A percentile compares a stretch with the other conserved stretches of the same genome.
Evolutionary conservation across 192 early-diverging fungal species (phyloP).

Genomic region (Coemansia sp.): DNA sequence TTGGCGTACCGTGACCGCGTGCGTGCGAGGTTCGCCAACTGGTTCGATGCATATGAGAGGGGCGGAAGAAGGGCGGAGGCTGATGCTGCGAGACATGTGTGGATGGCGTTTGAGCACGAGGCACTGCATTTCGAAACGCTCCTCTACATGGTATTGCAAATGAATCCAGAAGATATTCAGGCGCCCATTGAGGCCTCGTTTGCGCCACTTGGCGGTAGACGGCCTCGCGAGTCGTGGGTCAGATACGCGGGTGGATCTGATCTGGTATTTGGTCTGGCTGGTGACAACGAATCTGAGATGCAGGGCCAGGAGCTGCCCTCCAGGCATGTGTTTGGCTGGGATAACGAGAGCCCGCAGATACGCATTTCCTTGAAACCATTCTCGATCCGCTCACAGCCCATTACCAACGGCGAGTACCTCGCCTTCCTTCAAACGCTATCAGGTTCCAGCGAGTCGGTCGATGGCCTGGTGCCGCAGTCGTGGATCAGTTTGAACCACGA

Average conservation of each 20-base stretch:
- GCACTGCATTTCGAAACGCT: slow-evolving; percentile 93
- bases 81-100: slow-evolving; percentile 62
- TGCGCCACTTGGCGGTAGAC: slow-evolving; percentile 1
- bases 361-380: slow-evolving; percentile 51
- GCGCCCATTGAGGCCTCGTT: slow-evolving; percentile 19
- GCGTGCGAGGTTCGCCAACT: slow-evolving; percentile 55
- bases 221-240: slow-evolving; percentile 29
- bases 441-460: slow-evolving; percentile 3
- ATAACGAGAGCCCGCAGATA: slow-evolving; percentile 78
- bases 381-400: slow-evolving; percentile 74
- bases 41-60: slow-evolving; percentile 44
- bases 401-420: slow-evolving; percentile 79
- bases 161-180: slow-evolving; percentile 31
- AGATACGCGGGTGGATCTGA: slow-evolving; percentile 15
- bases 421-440: slow-evolving; percentile 48
- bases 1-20: slow-evolving; percentile 69
- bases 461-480: slow-evolving; percentile 58
- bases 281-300: slow-evolving; percentile 54
- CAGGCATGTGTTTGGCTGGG: slow-evolving; percentile 79
- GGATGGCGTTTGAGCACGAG: slow-evolving; percentile 94
- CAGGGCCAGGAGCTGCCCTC: slow-evolving; percentile 20
- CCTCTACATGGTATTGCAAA: slow-evolving; percentile 85
- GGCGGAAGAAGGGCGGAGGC: not conserved
- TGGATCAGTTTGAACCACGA: slow-evolving; percentile 49
- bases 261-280: slow-evolving; percentile 67